A percentile compares a stretch with the other conserved stretches of the same genome.
Evolutionary conservation across 805 yeast species (phyloP).

Genomic region (Wickerhamiella alocasiicola): DNA sequence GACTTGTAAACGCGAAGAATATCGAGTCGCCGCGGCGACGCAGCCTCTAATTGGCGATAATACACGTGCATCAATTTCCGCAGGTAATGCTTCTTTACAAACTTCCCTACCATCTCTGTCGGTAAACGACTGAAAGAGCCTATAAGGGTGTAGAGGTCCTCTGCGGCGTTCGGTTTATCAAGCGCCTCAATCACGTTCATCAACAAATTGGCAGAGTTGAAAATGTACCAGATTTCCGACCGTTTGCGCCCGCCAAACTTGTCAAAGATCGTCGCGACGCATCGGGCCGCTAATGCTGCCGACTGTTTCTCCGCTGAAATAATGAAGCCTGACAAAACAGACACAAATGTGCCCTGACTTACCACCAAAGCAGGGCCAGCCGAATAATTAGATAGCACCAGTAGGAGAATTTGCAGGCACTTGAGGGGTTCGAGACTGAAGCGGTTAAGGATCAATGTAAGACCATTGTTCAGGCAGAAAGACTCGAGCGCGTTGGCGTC

Average conservation of each 20-base stretch:
- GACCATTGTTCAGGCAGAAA: constrained; percentile 22
- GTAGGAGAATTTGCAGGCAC: background rate
- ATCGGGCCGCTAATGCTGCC: constrained; percentile 2
- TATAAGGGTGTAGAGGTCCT: constrained; percentile 16
- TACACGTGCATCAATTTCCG: constrained; percentile 26
- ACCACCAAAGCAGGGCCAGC: constrained; percentile 14
- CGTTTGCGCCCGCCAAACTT: constrained; percentile 19
- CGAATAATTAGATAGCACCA: background rate
- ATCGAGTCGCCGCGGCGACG: constrained; percentile 28
- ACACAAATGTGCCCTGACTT: constrained; percentile 11
- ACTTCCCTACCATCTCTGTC: constrained; percentile 30
- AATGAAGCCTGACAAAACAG: background rate
- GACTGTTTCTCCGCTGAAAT: background rate
- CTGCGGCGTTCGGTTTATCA: constrained; percentile 9
- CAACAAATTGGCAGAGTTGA: constrained; percentile 16
- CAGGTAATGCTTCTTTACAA: constrained; percentile 25
- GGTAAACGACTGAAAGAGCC: constrained; percentile 32
- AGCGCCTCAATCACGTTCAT: constrained; percentile 13
- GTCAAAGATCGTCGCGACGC: constrained; percentile 16
- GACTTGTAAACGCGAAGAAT: constrained; percentile 35
- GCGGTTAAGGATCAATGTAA: constrained; percentile 2
- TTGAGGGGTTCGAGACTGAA: background rate
- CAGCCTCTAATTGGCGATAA: constrained; percentile 16
- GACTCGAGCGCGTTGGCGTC: constrained; percentile 13
- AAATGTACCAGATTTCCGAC: constrained; percentile 20